Base-by-base conservation (phyloP, 331 rosid genomes). In the Malus hybrid region DNA sequence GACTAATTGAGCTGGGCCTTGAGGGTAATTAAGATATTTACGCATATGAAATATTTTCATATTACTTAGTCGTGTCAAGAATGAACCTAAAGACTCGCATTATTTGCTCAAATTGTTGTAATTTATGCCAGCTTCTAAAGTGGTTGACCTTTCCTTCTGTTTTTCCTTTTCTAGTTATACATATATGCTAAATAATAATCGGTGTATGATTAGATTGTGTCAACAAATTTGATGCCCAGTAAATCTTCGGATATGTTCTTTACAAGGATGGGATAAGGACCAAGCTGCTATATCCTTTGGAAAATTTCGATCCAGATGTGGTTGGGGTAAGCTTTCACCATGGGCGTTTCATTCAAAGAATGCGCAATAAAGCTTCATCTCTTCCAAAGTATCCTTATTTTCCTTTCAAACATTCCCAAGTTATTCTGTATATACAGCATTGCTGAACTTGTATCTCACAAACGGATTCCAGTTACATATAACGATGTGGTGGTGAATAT, bases 1-100 rank as follows among this genome's bases (percentile, higher is more conserved):
- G 77, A 67, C 67, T 80, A 69, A 58, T 82, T 10, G 84, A 77
- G 30, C 39, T 85, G 34, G 83, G 85, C 36, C 72, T 80, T 39
- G 61, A 80, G 63, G 84, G 87, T 80, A 63, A 70, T 64, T 52
- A 60, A 39, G 36, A 13, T 12, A 16, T 32, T 63, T 63, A 32
- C 2, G 46, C 44, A 10, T 34, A 18, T n/a, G 8, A 2, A 12
- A 18, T 36, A 36, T 36, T 36, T 42, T 42, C 48, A 42, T 42
- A 42, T 36, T 36, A 36, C 44, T 36, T 36, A 36, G 1, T 30
- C 9, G 39, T 10, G 12, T 2, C 28, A 14, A 60, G 10, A 56
- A 53, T 36, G 44, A 55, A 28, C 32, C 44, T 22, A 7, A 7
- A 26, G n/a, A 62, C 19, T 28, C 34, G 9, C 10, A 28, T 28